Percentiles rank a stretch among this genome's conserved stretches.
phyloP scores from a whole-genome alignment of 768 basidiomycete genomes.

The Gelatoporia subvermispora region DNA sequence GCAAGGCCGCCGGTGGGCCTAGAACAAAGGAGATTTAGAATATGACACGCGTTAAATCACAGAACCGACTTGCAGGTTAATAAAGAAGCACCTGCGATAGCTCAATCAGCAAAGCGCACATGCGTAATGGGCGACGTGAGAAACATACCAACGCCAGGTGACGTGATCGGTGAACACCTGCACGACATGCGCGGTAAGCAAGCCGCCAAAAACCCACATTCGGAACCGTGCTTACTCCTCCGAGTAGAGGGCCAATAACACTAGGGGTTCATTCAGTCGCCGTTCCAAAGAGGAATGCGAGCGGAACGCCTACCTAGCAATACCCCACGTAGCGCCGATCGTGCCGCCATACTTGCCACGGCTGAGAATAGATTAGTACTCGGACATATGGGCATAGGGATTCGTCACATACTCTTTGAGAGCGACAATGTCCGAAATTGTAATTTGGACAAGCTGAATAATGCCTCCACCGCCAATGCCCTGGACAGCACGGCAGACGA shows the following conservation, averaged over 20 bases:
- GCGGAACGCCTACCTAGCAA: slow-evolving; percentile 36
- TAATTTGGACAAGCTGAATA: slow-evolving; percentile 72
- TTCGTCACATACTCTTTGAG: slow-evolving; percentile 56
- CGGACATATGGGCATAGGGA: background rate
- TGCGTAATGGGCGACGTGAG: background rate
- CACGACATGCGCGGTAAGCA: background rate
- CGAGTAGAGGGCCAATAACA: slow-evolving; percentile 74
- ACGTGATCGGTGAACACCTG: slow-evolving; percentile 71
- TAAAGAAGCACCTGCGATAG: slow-evolving; percentile 60
- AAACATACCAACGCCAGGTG: slow-evolving; percentile 67
- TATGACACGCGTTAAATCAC: background rate
- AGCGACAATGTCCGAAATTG: slow-evolving; percentile 78
- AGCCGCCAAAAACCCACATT: background rate
- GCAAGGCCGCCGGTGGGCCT: slow-evolving; percentile 75
- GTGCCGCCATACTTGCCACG: slow-evolving; percentile 77
- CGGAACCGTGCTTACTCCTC: slow-evolving; percentile 52
- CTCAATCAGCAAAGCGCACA: background rate
- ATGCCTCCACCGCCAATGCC: slow-evolving; percentile 83
- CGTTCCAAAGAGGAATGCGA: background rate
- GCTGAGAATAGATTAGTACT: slow-evolving; percentile 26
- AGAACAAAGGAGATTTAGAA: slow-evolving; percentile 1
- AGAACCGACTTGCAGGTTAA: slow-evolving; percentile 51
- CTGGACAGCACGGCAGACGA: slow-evolving; percentile 72
- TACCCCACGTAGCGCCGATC: slow-evolving; percentile 79
- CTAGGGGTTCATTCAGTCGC: slow-evolving; percentile 24